Conservation (phyloP, 225 moss, liverwort and hornwort species). For the Polytrichum formosum region DNA sequence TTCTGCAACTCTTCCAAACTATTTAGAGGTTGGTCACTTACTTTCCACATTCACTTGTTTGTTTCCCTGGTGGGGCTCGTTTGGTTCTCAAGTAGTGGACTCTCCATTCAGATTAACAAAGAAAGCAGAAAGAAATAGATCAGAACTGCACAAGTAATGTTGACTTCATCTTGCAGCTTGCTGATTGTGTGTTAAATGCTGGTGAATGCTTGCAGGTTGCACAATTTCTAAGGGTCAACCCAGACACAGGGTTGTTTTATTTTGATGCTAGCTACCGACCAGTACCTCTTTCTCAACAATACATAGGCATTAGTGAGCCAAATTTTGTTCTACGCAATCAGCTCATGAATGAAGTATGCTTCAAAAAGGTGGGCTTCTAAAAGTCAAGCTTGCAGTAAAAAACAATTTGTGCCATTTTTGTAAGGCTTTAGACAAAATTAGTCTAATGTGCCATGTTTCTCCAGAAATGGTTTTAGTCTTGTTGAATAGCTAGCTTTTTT, state of each 20-base stretch:
- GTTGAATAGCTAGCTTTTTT: no score
- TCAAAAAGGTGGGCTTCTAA: slow-evolving; percentile 60
- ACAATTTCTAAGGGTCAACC: slow-evolving; percentile 81
- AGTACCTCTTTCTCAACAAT: slow-evolving; percentile 93
- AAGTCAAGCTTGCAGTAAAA: no score
- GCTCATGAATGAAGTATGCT: slow-evolving; percentile 97
- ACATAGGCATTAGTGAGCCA: slow-evolving; percentile 90
- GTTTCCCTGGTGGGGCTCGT: not conserved
- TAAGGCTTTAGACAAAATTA: no score
- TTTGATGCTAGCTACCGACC: slow-evolving; percentile 98
- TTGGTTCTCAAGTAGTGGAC: not conserved
- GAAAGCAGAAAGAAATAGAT: not conserved
- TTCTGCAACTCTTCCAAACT: slow-evolving; percentile 97
- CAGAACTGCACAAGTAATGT: not conserved
- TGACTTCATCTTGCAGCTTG: not conserved
- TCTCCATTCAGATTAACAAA: not conserved
- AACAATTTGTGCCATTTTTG: no score
- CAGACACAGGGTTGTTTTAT: slow-evolving; percentile 77
- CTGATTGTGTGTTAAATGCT: slow-evolving; percentile 4
- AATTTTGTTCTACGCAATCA: slow-evolving; percentile 81
- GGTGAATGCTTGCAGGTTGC: slow-evolving; percentile 64
- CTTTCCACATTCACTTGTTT: not conserved
- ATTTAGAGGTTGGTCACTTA: slow-evolving; percentile 67
- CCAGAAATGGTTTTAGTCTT: no score
- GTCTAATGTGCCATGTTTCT: no score